Evolutionary conservation across 2,329 filamentous ascomycete species (phyloP).

Genomic region (Chrysoporthe cubensis): DNA sequence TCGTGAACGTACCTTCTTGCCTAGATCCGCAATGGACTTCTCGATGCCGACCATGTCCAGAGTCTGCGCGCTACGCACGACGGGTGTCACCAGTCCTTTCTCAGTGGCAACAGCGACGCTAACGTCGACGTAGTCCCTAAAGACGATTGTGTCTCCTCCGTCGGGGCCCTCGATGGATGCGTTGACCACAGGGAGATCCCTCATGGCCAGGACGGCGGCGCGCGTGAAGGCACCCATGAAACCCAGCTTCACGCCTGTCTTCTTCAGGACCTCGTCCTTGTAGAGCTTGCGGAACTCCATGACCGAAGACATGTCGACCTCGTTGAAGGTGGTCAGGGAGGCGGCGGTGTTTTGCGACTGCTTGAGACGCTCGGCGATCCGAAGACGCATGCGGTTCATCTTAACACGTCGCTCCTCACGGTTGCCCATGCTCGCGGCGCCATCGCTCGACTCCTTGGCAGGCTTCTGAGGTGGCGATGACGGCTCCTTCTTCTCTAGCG

Average conservation of each 20-base stretch:
- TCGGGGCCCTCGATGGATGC: constrained; percentile 96
- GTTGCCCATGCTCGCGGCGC: constrained; percentile 61
- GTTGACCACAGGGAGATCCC: constrained; percentile 91
- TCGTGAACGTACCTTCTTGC: constrained; percentile 75
- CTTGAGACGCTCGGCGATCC: constrained; percentile 96
- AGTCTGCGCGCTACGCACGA: constrained; percentile 89
- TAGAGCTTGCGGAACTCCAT: constrained; percentile 98
- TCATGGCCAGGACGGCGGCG: constrained; percentile 89
- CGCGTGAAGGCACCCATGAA: constrained; percentile 99
- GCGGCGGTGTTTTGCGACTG: constrained; percentile 99
- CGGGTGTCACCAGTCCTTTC: constrained; percentile 95
- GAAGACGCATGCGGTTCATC: constrained; percentile 99
- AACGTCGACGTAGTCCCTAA: constrained; percentile 97
- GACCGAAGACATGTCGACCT: constrained; percentile 97
- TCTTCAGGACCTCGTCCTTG: constrained; percentile 96
- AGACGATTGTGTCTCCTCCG: constrained; percentile 96
- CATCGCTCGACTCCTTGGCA: constrained; percentile 44
- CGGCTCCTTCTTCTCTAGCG: constrained; percentile 39
- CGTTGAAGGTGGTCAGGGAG: constrained; percentile 97
- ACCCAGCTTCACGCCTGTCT: constrained; percentile 95
- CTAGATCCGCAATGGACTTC: constrained; percentile 88
- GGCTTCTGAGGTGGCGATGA: constrained; percentile 29
- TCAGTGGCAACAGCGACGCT: constrained; percentile 96
- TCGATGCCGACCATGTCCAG: constrained; percentile 91
- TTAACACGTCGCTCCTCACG: constrained; percentile 93